Percentiles rank a stretch among this genome's conserved stretches.
Conservation (phyloP, 768 basidiomycete species). For the Suillus subluteus region DNA sequence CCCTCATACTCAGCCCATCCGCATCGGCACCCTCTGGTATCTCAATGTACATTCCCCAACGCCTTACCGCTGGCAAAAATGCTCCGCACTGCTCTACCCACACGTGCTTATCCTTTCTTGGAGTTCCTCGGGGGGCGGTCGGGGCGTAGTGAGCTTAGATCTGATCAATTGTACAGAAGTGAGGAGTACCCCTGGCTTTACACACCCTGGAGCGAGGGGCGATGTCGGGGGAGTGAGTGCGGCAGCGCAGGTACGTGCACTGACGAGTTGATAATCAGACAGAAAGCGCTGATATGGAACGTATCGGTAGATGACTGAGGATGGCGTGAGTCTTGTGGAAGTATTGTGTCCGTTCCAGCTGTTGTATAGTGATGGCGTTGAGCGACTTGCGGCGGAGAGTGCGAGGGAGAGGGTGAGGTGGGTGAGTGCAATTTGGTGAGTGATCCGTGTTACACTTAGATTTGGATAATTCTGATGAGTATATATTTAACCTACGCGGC, state of each 20-base stretch:
- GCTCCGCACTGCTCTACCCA: conserved; percentile 81
- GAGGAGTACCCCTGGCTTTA: conserved; percentile 79
- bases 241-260: conserved; percentile 47
- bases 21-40: conserved; percentile 88
- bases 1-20: conserved; percentile 65
- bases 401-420: conserved; percentile 85
- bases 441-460: conserved; percentile 16
- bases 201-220: conserved; percentile 77
- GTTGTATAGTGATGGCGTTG: conserved; percentile 87
- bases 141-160: conserved; percentile 86
- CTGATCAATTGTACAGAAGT: conserved; percentile 86
- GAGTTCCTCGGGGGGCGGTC: conserved; percentile 81
- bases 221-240: conserved; percentile 91
- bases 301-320: conserved; percentile 18
- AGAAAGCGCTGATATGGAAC: conserved; percentile 24
- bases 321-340: conserved; percentile 55
- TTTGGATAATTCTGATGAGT: not conserved
- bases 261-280: conserved; percentile 8
- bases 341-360: conserved; percentile 89
- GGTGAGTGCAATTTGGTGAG: conserved; percentile 89
- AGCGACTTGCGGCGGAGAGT: conserved; percentile 87
- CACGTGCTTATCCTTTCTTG: conserved; percentile 85
- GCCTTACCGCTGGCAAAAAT: conserved; percentile 81
- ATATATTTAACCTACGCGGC: not conserved
- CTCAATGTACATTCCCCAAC: conserved; percentile 87